Percentiles rank a stretch among this genome's conserved stretches.
Evolutionary conservation across 2,329 filamentous ascomycete species (phyloP).

Genomic region (Thielaviopsis euricoi): DNA sequence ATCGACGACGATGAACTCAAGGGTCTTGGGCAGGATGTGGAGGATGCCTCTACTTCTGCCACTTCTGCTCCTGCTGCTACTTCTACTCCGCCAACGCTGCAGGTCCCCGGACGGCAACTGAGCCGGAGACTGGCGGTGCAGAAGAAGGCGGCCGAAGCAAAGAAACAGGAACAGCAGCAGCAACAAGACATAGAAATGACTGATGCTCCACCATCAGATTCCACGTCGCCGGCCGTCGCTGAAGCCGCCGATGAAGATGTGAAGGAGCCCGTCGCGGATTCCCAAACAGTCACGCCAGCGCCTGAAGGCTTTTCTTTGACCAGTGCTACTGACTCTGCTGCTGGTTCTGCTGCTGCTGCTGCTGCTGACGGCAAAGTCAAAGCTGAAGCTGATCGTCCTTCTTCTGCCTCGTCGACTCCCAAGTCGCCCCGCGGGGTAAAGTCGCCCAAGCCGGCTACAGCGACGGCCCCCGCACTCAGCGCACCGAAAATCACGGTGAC

Average conservation of each 20-base stretch:
- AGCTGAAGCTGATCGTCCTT: not conserved
- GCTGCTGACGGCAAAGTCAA: not conserved
- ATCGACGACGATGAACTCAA: slow-evolving; percentile 82
- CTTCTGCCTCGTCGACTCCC: not conserved
- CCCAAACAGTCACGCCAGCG: not conserved
- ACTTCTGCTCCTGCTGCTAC: not conserved
- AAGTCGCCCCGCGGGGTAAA: not conserved
- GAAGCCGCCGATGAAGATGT: not conserved
- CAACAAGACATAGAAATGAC: slow-evolving; percentile 7
- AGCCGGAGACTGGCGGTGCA: not conserved
- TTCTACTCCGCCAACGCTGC: not conserved
- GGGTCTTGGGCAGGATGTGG: slow-evolving; percentile 42
- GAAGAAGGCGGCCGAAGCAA: not conserved
- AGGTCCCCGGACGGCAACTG: not conserved
- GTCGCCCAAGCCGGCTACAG: not conserved
- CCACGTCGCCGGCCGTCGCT: not conserved
- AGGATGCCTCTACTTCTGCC: slow-evolving; percentile 16
- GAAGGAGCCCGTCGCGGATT: not conserved
- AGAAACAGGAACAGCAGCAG: not conserved
- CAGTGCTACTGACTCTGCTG: not conserved
- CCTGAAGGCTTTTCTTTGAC: not conserved
- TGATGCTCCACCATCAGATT: not conserved
- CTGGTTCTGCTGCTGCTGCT: not conserved
- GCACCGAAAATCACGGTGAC: slow-evolving; percentile 14
- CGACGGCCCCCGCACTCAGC: not conserved